Evolutionary conservation across 768 basidiomycete genomes (phyloP).

Genomic region (Termitomyces bulborhizus): DNA sequence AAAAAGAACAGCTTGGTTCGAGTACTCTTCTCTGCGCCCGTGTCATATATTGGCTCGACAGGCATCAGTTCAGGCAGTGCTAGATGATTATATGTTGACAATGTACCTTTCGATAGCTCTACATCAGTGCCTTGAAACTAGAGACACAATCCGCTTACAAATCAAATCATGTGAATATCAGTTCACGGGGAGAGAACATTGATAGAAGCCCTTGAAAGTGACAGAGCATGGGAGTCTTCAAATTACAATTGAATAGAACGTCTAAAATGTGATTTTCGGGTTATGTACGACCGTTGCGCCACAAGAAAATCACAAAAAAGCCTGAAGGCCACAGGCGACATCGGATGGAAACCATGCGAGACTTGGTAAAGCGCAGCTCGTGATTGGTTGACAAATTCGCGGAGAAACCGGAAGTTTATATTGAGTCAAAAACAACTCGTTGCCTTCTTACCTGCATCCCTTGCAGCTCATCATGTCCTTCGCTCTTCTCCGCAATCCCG

Average conservation of each 20-base stretch:
- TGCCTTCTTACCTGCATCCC: background rate
- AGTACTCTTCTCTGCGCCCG: background rate
- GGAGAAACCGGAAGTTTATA: conserved; percentile 4
- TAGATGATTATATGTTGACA: background rate
- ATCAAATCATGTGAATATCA: background rate
- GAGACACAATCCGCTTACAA: background rate
- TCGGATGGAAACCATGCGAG: conserved; percentile 1
- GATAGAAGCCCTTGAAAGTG: background rate
- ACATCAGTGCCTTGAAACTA: too few relatives aligned
- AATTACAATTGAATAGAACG: background rate
- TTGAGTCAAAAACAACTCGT: conserved; percentile 7
- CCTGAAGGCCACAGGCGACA: background rate
- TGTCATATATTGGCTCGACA: background rate
- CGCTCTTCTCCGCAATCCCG: conserved; percentile 43
- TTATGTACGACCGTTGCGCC: conserved; percentile 1
- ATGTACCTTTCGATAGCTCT: too few relatives aligned
- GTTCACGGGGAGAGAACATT: background rate
- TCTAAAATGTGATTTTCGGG: background rate
- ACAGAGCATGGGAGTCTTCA: conserved; percentile 1
- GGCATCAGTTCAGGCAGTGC: background rate
- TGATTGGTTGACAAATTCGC: conserved; percentile 18
- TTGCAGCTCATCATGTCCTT: conserved; percentile 46
- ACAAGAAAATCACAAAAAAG: background rate
- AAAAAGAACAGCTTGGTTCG: too few relatives aligned
- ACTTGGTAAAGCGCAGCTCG: conserved; percentile 10